Conservation (phyloP, 345 rosid genomes). For the Moricandia moricandioides region DNA sequence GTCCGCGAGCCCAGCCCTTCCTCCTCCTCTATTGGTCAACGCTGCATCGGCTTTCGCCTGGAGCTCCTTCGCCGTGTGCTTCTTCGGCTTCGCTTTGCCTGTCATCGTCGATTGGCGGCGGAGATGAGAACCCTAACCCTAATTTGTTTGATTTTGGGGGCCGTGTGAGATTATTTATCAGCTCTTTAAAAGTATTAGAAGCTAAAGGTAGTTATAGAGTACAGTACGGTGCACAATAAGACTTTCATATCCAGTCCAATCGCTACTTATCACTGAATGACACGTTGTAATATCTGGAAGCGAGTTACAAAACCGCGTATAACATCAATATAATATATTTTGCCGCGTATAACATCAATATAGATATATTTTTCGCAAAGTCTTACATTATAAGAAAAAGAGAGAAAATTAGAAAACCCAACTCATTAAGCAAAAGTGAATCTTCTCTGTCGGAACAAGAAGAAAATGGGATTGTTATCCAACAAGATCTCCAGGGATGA, state of each 20-base stretch:
- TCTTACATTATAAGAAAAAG: not conserved
- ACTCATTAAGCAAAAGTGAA: not conserved
- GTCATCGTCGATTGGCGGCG: constrained; percentile 54
- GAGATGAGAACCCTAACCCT: constrained; percentile 33
- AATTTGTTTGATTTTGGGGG: constrained; percentile 21
- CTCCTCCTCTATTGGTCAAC: constrained; percentile 90
- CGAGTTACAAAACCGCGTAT: constrained; percentile 9
- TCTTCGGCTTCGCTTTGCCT: constrained; percentile 99
- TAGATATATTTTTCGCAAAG: too few relatives aligned
- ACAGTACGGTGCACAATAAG: constrained; percentile 15
- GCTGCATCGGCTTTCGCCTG: constrained; percentile 89
- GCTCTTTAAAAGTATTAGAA: not conserved
- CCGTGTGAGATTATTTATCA: not conserved
- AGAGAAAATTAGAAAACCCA: not conserved
- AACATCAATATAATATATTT: too few relatives aligned
- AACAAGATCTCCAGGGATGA: constrained; percentile 50
- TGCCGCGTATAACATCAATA: too few relatives aligned
- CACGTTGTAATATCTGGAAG: constrained; percentile 25
- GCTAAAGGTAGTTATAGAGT: constrained; percentile 7
- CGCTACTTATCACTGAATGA: not conserved
- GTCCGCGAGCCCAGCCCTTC: constrained; percentile 81
- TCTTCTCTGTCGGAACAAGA: not conserved
- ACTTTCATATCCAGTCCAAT: constrained; percentile 9
- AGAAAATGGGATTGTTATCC: constrained; percentile 57
- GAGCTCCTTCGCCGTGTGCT: constrained; percentile 99